phyloP scores from a whole-genome alignment of 768 basidiomycete species.

The Hemileccinum impolitum region DNA sequence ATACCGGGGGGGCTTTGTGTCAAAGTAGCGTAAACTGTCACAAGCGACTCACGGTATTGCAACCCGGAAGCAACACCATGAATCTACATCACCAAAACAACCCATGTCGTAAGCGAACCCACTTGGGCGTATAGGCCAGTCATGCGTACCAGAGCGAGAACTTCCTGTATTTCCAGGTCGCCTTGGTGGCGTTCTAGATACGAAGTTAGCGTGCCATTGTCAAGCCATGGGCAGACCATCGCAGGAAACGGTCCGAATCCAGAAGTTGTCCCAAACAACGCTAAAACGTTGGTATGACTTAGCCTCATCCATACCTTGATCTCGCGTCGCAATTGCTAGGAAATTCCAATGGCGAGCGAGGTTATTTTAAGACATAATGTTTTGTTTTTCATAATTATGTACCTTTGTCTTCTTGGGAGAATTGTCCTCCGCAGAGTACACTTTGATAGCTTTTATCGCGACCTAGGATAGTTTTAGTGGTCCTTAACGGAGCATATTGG shows the following conservation, averaged over 20 bases:
- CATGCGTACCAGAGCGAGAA: background rate
- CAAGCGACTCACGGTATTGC: background rate
- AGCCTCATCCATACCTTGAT: constrained; percentile 8
- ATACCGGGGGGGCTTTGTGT: background rate
- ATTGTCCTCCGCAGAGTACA: background rate
- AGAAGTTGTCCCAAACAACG: background rate
- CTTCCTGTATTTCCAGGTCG: background rate
- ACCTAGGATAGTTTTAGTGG: background rate
- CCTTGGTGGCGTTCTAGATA: background rate
- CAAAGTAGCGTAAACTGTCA: background rate
- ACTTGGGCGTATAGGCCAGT: background rate
- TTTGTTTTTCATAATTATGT: too few relatives aligned
- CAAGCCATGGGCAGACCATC: too few relatives aligned
- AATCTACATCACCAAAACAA: background rate
- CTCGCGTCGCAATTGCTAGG: constrained; percentile 2
- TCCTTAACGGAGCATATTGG: background rate
- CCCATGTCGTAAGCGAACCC: background rate
- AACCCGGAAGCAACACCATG: background rate
- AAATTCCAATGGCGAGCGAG: background rate
- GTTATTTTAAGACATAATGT: too few relatives aligned
- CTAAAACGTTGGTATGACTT: background rate
- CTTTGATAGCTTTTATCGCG: constrained; percentile 3
- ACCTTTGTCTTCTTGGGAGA: background rate
- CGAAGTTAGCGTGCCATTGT: background rate
- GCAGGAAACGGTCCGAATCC: too few relatives aligned